Percentiles rank a stretch among this genome's conserved stretches.
Evolutionary conservation across 768 basidiomycete genomes (phyloP).

Genomic region (Tylopilus balloui): DNA sequence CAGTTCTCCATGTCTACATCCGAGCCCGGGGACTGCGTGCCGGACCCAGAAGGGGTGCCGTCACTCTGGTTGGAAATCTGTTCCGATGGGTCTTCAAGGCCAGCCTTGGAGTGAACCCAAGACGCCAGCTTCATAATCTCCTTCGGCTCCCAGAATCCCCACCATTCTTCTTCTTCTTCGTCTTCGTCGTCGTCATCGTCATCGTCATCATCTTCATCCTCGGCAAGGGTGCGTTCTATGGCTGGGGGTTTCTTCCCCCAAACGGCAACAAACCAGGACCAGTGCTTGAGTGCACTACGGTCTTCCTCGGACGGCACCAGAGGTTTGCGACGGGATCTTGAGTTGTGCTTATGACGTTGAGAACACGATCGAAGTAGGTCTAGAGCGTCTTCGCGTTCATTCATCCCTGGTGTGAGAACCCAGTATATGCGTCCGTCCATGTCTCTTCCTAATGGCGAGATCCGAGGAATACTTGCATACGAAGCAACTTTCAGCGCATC

Average conservation of each 20-base stretch:
- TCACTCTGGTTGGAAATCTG: slow-evolving; percentile 6
- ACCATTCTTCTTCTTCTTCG: slow-evolving; percentile 53
- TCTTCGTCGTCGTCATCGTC: slow-evolving; percentile 33
- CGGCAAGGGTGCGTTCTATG: slow-evolving; percentile 23
- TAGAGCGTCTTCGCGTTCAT: slow-evolving; percentile 51
- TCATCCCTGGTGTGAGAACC: slow-evolving; percentile 54
- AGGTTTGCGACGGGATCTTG: slow-evolving; percentile 37
- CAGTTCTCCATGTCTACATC: slow-evolving; percentile 22
- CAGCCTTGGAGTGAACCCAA: slow-evolving; percentile 56
- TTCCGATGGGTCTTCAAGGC: slow-evolving; percentile 28
- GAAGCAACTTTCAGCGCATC: slow-evolving; percentile 48
- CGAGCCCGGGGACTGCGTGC: background rate
- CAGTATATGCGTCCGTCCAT: slow-evolving; percentile 64
- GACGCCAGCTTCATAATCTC: slow-evolving; percentile 63
- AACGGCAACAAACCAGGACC: slow-evolving; percentile 77
- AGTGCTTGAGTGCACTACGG: slow-evolving; percentile 50
- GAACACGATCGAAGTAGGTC: slow-evolving; percentile 21
- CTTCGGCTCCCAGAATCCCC: slow-evolving; percentile 63
- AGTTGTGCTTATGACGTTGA: slow-evolving; percentile 30
- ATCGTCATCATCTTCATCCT: slow-evolving; percentile 27
- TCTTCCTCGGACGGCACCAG: slow-evolving; percentile 43
- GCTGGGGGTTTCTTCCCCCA: slow-evolving; percentile 54
- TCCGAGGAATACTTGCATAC: slow-evolving; percentile 48
- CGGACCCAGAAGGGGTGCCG: background rate
- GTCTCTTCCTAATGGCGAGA: slow-evolving; percentile 63